Evolutionary conservation across 352 stramenopile genomes (phyloP).

Genomic region (Pythium aquatile): DNA sequence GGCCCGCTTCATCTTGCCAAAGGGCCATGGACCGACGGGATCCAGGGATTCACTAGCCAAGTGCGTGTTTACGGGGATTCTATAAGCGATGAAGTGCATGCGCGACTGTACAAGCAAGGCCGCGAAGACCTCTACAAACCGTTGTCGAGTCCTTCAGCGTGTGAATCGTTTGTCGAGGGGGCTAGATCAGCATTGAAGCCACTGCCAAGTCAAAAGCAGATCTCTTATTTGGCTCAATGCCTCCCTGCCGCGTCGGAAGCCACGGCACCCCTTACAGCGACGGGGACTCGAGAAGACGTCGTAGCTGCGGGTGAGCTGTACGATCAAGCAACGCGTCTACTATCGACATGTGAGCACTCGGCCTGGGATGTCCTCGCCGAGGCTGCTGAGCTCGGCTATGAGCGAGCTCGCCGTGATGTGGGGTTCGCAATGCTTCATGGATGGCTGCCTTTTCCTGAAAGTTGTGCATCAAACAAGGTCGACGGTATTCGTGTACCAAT

Average conservation of each 20-base stretch:
- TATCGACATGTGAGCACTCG: constrained; percentile 2
- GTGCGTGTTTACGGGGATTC: constrained; percentile 41
- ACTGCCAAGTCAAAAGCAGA: constrained; percentile 24
- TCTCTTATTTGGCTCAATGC: constrained; percentile 43
- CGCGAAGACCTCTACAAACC: background rate
- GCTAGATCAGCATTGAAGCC: background rate
- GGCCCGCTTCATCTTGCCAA: constrained; percentile 67
- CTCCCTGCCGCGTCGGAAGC: background rate
- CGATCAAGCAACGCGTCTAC: constrained; percentile 1
- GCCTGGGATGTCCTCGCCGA: constrained; percentile 23
- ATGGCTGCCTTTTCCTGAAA: constrained; percentile 10
- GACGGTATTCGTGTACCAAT: constrained; percentile 11
- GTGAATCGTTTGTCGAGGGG: background rate
- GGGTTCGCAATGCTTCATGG: constrained; percentile 20
- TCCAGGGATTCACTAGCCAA: constrained; percentile 62
- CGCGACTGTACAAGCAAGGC: constrained; percentile 25
- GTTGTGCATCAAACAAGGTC: constrained; percentile 7
- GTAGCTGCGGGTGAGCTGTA: constrained; percentile 1
- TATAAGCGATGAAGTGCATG: constrained; percentile 34
- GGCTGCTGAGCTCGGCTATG: constrained; percentile 18
- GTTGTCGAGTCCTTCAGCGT: background rate
- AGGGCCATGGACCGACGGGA: constrained; percentile 63
- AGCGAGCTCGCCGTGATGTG: constrained; percentile 10
- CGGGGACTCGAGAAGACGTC: background rate
- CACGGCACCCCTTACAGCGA: background rate